Evolutionary conservation across 768 basidiomycete species (phyloP).

Genomic region (Suillus clintonianus): DNA sequence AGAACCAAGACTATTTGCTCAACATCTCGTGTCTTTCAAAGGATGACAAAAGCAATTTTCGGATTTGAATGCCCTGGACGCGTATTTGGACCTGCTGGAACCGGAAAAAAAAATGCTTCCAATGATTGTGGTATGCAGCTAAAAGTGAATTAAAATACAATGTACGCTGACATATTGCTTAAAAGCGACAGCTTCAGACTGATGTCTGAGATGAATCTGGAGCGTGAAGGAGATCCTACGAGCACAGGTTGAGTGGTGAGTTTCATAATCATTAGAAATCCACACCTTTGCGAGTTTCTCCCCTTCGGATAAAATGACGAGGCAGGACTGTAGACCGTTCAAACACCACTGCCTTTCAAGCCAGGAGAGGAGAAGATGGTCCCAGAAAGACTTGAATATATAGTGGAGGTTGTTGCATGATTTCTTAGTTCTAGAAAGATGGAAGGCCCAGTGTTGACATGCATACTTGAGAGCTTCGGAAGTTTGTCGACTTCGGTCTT

Average conservation of each 20-base stretch:
- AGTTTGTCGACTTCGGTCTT: neutral
- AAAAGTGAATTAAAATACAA: neutral
- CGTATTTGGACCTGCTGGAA: too few species aligned
- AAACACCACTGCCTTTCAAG: neutral
- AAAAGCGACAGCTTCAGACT: too few species aligned
- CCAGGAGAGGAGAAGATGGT: neutral
- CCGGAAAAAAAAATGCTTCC: neutral
- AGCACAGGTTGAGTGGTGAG: neutral
- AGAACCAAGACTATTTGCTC: too few species aligned
- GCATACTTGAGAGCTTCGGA: neutral
- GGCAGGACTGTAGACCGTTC: neutral
- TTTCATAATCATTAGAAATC: neutral
- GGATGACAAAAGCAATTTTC: too few species aligned
- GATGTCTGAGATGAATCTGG: too few species aligned
- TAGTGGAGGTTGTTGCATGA: neutral
- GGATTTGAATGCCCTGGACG: too few species aligned
- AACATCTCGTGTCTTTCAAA: too few species aligned
- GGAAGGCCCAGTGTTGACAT: neutral
- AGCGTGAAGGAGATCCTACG: too few species aligned
- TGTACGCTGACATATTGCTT: neutral
- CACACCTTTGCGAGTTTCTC: neutral
- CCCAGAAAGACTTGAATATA: neutral
- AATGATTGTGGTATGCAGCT: neutral
- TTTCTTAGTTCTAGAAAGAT: neutral
- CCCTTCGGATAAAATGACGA: neutral